Evolutionary conservation across 164 flowering plant genomes (phyloP), one percentile per base, ranked within the genome.

Genomic region (Litsea cubeba): DNA sequence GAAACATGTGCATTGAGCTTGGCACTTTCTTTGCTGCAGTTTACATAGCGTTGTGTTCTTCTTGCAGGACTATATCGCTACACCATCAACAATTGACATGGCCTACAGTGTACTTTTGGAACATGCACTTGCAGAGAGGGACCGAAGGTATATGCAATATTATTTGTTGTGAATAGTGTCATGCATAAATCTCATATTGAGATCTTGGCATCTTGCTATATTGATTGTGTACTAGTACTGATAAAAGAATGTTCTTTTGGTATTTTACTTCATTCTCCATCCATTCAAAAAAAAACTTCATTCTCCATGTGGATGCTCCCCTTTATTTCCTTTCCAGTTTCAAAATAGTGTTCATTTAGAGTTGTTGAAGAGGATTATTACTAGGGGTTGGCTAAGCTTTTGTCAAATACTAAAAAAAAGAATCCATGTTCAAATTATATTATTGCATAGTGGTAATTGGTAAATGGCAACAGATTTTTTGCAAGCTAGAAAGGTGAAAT

Each of bases 101-200:
- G 97, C 99, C 40, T 96, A 92, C 74, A 71, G 76, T 83, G 88
- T 94, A 70, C 87, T 96, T 75, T 72, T 96, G 71, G 99, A 96
- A 62, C 99, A 96, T 78, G 90, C 99, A 15, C 86, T 94, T 75
- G 89, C 99, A 58, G 99, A 96, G 83, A 87, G 93, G 80, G 98
- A 94, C 64, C 98, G 98, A 81, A 94, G 99, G 99, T 96, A 90
- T 62, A 35, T 66, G 50, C 40, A 8, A 46, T 11, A 15, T 20
- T 54, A 3, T 54, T 54, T 54, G 60, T 17, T 54, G n/a, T 63
- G 26, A 17, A 63, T 63, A 63, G 15, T 24, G 66, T 63, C 12
- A 63, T 24, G 14, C 24, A 22, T 63, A 63, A 5, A 22, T 22
- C 28, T 63, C 66, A 63, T 22, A 22, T 63, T 24, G 14, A 63